Percentiles rank a stretch among this genome's conserved stretches.
phyloP scores from a whole-genome alignment of 495 filamentous ascomycete genomes.

The Trichoderma orchidacearum region DNA sequence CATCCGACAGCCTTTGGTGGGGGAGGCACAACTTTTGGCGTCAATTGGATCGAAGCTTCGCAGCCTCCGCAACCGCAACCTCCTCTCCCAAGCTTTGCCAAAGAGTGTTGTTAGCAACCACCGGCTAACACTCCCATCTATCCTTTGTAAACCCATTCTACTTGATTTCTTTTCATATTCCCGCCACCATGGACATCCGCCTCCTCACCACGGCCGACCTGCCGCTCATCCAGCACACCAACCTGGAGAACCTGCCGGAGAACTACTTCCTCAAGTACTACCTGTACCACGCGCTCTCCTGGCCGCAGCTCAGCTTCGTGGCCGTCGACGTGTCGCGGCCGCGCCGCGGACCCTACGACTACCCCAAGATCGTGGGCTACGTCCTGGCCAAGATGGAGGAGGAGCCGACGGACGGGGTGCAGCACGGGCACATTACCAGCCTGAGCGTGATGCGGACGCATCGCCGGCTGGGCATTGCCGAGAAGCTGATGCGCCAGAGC shows the following conservation, averaged over 20 bases:
- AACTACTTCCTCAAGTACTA: conserved; percentile 99
- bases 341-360: conserved; percentile 63
- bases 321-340: conserved; percentile 81
- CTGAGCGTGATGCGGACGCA: conserved; percentile 96
- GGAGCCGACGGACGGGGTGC: conserved; percentile 79
- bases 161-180: not conserved
- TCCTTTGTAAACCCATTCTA: not conserved
- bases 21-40: not conserved
- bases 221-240: conserved; percentile 91
- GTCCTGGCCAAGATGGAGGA: conserved; percentile 99
- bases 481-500: conserved; percentile 91
- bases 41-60: not conserved
- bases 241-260: conserved; percentile 97
- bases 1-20: not conserved
- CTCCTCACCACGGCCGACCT: conserved; percentile 64
- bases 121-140: not conserved
- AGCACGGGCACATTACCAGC: conserved; percentile 92
- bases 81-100: too few relatives aligned
- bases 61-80: not conserved
- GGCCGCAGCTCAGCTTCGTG: conserved; percentile 93
- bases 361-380: conserved; percentile 97
- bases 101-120: too few relatives aligned
- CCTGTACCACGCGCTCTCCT: conserved; percentile 95
- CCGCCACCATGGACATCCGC: conserved; percentile 58
- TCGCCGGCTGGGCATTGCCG: conserved; percentile 76